Evolutionary conservation across 768 basidiomycete genomes (phyloP).

Genomic region (Pleurotus citrinopileatus): DNA sequence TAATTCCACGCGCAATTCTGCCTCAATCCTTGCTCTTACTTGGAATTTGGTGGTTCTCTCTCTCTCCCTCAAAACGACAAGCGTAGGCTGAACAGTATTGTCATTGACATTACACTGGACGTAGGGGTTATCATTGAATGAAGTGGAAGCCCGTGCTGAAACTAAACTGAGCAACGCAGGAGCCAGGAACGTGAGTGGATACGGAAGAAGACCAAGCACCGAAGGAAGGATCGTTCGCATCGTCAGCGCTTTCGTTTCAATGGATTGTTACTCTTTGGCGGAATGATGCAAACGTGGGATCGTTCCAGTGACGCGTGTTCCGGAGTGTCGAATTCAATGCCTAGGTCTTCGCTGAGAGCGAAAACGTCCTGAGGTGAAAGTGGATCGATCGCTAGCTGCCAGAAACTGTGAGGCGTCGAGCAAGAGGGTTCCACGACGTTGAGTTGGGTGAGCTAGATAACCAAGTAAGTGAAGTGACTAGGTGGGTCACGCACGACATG

Average conservation of each 20-base stretch:
- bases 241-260: slow-evolving; percentile 52
- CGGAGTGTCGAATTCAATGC: slow-evolving; percentile 72
- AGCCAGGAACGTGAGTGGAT: background rate
- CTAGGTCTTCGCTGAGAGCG: slow-evolving; percentile 73
- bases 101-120: no score
- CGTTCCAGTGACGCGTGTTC: slow-evolving; percentile 70
- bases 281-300: slow-evolving; percentile 48
- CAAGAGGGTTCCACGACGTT: no score
- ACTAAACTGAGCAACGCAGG: no score
- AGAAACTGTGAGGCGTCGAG: slow-evolving; percentile 63
- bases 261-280: slow-evolving; percentile 25
- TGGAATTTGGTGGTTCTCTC: no score
- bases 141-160: no score
- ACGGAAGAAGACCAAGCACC: no score
- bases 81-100: no score
- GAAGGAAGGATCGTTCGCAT: background rate
- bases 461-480: background rate
- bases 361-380: slow-evolving; percentile 63
- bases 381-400: slow-evolving; percentile 68
- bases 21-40: no score
- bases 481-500: slow-evolving; percentile 51
- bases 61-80: no score
- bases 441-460: background rate
- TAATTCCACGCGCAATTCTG: no score
- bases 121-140: no score